Conservation (phyloP, 2,329 filamentous ascomycete species). For the Westerdykella sp. region DNA sequence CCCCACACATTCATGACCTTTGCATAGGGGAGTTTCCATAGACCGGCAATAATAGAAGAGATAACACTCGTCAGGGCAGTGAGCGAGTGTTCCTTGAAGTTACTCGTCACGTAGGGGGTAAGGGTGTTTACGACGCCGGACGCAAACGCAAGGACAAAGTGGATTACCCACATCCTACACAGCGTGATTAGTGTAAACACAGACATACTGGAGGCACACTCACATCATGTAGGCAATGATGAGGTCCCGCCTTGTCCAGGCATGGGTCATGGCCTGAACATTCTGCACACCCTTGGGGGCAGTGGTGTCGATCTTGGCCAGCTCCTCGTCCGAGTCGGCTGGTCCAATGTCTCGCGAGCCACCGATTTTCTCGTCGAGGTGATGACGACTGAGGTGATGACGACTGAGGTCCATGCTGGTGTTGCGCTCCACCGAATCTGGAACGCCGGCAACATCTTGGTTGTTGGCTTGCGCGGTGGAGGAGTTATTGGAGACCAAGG, state of each 20-base stretch:
- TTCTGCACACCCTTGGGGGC: conserved; percentile 26
- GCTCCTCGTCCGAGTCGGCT: conserved; percentile 22
- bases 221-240: conserved; percentile 26
- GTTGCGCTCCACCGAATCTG: conserved; percentile 22
- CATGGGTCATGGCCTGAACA: conserved; percentile 22
- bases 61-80: conserved; percentile 37
- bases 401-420: conserved; percentile 20
- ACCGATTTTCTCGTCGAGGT: conserved; percentile 24
- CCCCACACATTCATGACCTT: conserved; percentile 43
- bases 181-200: background rate
- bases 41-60: conserved; percentile 33
- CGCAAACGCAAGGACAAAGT: conserved; percentile 46
- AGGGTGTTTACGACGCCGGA: conserved; percentile 38
- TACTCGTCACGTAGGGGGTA: conserved; percentile 37
- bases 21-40: conserved; percentile 38
- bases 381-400: conserved; percentile 5
- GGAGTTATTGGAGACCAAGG: conserved; percentile 17
- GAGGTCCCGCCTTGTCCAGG: conserved; percentile 25
- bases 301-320: conserved; percentile 28
- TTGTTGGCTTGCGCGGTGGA: conserved; percentile 11
- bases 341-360: conserved; percentile 12
- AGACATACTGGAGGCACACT: conserved; percentile 1
- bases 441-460: conserved; percentile 24
- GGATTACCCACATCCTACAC: conserved; percentile 32
- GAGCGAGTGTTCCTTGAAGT: conserved; percentile 33